phyloP scores from a whole-genome alignment of 768 basidiomycete genomes.

The Lactifluus subvellereus region DNA sequence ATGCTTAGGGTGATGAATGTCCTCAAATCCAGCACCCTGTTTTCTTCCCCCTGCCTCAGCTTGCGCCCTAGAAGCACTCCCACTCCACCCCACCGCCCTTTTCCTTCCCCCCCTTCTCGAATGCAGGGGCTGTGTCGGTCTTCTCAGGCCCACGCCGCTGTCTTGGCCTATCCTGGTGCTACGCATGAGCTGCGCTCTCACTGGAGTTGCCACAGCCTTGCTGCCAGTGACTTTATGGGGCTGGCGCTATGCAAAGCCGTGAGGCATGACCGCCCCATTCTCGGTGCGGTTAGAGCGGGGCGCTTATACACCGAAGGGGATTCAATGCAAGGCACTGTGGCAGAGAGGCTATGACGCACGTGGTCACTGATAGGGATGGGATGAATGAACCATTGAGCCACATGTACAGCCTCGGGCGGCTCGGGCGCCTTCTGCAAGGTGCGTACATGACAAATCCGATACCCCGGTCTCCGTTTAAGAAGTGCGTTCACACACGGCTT shows the following conservation, averaged over 20 bases:
- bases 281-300: slow-evolving; percentile 13
- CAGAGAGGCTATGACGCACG: slow-evolving; percentile 2
- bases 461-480: background rate
- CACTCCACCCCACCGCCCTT: background rate
- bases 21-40: background rate
- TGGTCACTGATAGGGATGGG: background rate
- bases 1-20: background rate
- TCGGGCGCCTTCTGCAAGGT: background rate
- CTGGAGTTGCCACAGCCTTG: background rate
- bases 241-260: background rate
- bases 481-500: background rate
- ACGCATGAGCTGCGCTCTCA: background rate
- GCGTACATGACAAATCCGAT: too few species aligned
- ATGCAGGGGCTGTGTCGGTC: background rate
- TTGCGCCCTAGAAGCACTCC: background rate
- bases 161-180: background rate
- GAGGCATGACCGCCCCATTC: background rate
- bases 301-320: background rate
- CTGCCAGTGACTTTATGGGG: background rate
- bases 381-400: background rate
- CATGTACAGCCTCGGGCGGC: background rate
- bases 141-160: background rate
- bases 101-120: background rate
- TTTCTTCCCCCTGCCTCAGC: background rate
- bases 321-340: background rate